Percentiles rank a stretch among this genome's conserved stretches.
Conservation (phyloP, 805 yeast genomes). For the Vanderwaltozyma polyspora region DNA sequence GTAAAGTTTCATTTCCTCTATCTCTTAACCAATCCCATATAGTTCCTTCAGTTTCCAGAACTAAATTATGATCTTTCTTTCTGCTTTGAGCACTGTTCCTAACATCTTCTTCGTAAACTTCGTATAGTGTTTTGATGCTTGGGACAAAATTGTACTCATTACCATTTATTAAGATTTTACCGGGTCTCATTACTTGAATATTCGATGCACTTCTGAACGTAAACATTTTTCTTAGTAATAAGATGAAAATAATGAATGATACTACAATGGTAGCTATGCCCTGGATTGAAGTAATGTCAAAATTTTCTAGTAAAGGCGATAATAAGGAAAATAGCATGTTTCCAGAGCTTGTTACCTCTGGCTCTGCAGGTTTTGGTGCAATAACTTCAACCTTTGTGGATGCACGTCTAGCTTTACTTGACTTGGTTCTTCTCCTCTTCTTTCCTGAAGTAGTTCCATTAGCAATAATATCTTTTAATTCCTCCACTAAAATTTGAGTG, state of each 20-base stretch:
- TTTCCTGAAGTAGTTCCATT: conserved; percentile 10
- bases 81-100: conserved; percentile 6
- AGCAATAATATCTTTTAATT: conserved; percentile 25
- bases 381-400: not conserved
- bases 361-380: not conserved
- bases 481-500: conserved; percentile 34
- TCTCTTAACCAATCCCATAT: conserved; percentile 67
- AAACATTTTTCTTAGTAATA: conserved; percentile 6
- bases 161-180: conserved; percentile 26
- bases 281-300: conserved; percentile 13
- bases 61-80: conserved; percentile 12
- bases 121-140: conserved; percentile 28
- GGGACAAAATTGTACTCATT: conserved; percentile 32
- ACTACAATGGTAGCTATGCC: conserved; percentile 7
- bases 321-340: conserved; percentile 2
- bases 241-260: conserved; percentile 5
- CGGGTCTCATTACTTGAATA: conserved; percentile 14
- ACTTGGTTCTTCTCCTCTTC: conserved; percentile 1
- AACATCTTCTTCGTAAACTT: conserved; percentile 19
- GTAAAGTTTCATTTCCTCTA: conserved; percentile 20
- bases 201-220: conserved; percentile 3
- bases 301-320: conserved; percentile 4
- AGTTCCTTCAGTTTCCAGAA: conserved; percentile 41
- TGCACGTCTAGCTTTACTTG: not conserved
- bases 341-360: not conserved